Evolutionary conservation across 1,284 basidiomycete genomes (phyloP), one percentile per base, ranked within the genome.

Genomic region (Cryptococcus jaspeensis): DNA sequence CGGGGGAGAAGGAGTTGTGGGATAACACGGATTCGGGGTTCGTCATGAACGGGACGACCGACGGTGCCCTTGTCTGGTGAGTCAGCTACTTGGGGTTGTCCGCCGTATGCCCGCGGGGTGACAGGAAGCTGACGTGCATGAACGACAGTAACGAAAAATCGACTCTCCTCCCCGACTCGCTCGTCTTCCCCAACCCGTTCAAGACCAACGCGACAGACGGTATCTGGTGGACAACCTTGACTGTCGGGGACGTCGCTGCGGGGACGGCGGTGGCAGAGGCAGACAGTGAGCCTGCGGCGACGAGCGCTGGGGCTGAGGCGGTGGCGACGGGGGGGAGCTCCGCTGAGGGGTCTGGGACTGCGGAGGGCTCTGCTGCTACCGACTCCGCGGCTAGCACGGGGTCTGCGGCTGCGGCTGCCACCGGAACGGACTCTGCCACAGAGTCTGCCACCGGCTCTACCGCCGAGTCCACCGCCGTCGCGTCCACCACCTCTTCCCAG

Each of bases 11-110:
- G 13, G 20, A 48, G 23, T 38, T 54, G 11, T 54, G 36, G 53
- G 53, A 54, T 40, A 47, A 54, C 36, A 20, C 20, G 16, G 53
- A 16, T 5, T 22, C 13, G 20, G 45, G 37, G 16, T 40, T 20
- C 37, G 53, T 54, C 22, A 54, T 54, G 53, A 48, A 54, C 35
- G 53, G 53, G 5, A 54, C 53, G 23, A 41, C 37, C 7, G 53
- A 38, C 22, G 53, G 45, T 16, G 46, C 53, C n/a, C 32, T 54
- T 12, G 38, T 25, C 16, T 54, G 53, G 53, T 54, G 20, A 54
- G 45, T 37, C 18, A 16, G 18, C 8, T 36, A n/a, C 11, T 18
- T n/a, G 13, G 7, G 39, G 13, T 1, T 41, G 20, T 16, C 13
- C 8, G 20, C 3, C 1, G 7, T 16, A 20, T 9, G 5, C 7